phyloP scores from a whole-genome alignment of 108 stramenopile species.

The Fragilariopsis cylindrus region DNA sequence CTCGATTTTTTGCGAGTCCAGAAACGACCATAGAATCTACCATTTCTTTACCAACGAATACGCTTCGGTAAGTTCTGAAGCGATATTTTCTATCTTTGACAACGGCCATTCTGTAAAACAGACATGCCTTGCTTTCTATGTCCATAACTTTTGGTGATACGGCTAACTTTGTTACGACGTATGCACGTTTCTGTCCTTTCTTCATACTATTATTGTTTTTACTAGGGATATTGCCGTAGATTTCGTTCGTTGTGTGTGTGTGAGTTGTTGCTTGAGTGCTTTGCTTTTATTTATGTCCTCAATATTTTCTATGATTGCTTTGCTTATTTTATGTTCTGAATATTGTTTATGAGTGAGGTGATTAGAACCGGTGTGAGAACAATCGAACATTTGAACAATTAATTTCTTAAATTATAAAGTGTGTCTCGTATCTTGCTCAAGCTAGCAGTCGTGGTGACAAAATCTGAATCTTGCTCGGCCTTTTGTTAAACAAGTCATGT shows the following conservation, averaged over 20 bases:
- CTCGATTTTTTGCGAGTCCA: conserved; percentile 37
- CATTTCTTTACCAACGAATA: conserved; percentile 52
- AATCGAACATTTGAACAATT: too few species aligned
- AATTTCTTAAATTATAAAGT: too few species aligned
- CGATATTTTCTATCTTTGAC: conserved; percentile 19
- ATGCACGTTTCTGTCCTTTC: neutral
- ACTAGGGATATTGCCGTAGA: too few species aligned
- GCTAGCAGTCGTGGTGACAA: too few species aligned
- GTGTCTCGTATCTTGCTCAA: too few species aligned
- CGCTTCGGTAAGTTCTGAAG: conserved; percentile 34
- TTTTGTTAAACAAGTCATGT: too few species aligned
- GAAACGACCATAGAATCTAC: conserved; percentile 53
- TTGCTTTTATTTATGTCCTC: neutral
- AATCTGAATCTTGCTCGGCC: too few species aligned
- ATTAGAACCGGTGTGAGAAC: too few species aligned
- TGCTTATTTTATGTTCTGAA: too few species aligned
- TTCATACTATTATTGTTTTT: neutral
- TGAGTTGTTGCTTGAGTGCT: neutral
- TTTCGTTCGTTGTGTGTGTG: too few species aligned
- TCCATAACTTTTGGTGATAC: neutral
- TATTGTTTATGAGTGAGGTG: too few species aligned
- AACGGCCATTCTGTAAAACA: conserved; percentile 12
- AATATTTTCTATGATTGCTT: too few species aligned
- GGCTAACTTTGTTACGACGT: neutral
- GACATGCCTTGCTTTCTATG: conserved; percentile 1